Base-by-base conservation (phyloP, 108 stramenopile species). In the Cyclotella sp. region DNA sequence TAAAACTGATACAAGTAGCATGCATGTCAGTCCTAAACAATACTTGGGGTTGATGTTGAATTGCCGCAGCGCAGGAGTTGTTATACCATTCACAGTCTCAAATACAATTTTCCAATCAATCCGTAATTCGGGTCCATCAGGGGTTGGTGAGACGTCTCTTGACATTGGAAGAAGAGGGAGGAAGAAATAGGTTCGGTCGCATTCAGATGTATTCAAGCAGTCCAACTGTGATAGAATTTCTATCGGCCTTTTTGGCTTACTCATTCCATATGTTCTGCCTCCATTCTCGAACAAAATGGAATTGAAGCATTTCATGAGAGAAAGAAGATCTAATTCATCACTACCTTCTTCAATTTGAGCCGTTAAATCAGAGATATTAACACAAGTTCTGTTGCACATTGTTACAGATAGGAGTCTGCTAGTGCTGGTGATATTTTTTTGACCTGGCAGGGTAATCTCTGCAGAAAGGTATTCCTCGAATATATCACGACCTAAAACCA, bases 231-330 rank as follows among this genome's bases (percentile, higher is more conserved):
- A 11, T 5, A 69, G 10, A 18, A 27, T 40, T 14, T 65, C 64
- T n/a, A 22, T 42, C 47, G 18, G 49, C 5, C 5, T 18, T 13
- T 42, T 26, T 4, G 15, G 15, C 12, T 24, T 18, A 14, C 49
- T 58, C 59, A 67, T 67, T 14, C 71, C 79, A 69, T 67, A 73
- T 4, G 40, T 49, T 29, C 42, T 67, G 22, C 79, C 59, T 29
- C 27, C 70, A 26, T 65, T 46, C 27, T 78, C 62, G 39, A 70
- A 58, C 49, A 78, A 21, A 66, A 78, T 28, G 0, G 39, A 40
- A 47, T 78, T 78, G 70, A 78, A 78, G 29, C 63, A 78, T 71
- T 78, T 65, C 43, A 70, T 55, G 7, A 78, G 64, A 18, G 44
- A 24, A 1, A 71, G 15, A 1, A 70, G 70, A 55, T 70, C 63